Evolutionary conservation across 306 rosid genomes (phyloP), one percentile per base, ranked within the genome.

Genomic region (Biancaea sappan): DNA sequence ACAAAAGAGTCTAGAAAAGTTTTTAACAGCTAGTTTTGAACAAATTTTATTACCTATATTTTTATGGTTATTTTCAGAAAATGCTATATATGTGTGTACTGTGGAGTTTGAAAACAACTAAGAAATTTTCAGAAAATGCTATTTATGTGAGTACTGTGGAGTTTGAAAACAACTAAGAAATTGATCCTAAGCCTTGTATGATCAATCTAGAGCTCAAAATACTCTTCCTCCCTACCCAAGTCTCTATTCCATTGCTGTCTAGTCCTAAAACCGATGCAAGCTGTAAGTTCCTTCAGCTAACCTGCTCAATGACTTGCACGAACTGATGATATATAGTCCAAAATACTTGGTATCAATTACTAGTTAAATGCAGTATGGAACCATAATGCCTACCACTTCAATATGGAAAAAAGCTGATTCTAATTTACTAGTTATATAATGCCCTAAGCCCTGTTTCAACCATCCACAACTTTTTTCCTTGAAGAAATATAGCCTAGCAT

Each of bases 381-480:
- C 18, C 32, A 25, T 16, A 5, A 56, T 12, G 62, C 3, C 43
- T n/a, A 31, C 40, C 41, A 59, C 66, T 31, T 34, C 22, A 29
- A 58, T 35, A 14, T 4, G 66, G 43, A 1, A 29, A 14, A 68
- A 31, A 5, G 13, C 29, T 31, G 2, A 11, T 68, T 29, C 60
- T 31, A 18, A 48, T 22, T 28, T 34, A 19, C 41, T 5, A 48
- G 6, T 50, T 32, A 32, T 35, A 32, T 24, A 48, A 66, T 6
- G 73, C 57, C 46, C 66, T 34, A 28, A 41, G 12, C n/a, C 75
- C 28, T 57, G 22, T 41, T 58, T 56, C 67, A 72, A 57, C 35
- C 29, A 58, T 40, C 31, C 53, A 60, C 31, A 56, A 5, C 28
- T 38, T 54, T 41, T 10, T 40, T n/a, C 38, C 38, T 54, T 26